A percentile compares a stretch with the other conserved stretches of the same genome.
Evolutionary conservation across 2,329 filamentous ascomycete genomes (phyloP).

Genomic region (Neofusicoccum laricinum): DNA sequence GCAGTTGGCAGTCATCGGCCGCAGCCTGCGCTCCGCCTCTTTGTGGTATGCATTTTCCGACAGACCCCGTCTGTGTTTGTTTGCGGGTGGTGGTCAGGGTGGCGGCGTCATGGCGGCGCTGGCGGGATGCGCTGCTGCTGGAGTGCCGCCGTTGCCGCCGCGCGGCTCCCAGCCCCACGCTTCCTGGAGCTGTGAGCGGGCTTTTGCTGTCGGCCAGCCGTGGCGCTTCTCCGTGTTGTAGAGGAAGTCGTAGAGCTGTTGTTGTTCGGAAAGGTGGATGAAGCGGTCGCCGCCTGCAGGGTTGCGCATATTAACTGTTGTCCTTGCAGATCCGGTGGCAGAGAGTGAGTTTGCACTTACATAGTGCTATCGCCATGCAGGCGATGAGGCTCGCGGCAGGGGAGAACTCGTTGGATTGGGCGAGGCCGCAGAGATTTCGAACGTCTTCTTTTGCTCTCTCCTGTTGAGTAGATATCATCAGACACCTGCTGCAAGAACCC

Average conservation of each 20-base stretch:
- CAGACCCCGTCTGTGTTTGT: too few relatives aligned
- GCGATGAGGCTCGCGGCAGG: slow-evolving; percentile 37
- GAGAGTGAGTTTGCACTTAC: too few relatives aligned
- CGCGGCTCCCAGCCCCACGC: slow-evolving; percentile 1
- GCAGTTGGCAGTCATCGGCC: too few relatives aligned
- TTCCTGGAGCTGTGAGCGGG: background rate
- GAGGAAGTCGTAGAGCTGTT: background rate
- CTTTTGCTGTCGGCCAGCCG: slow-evolving; percentile 4
- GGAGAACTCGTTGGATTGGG: slow-evolving; percentile 31
- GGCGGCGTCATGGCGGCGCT: slow-evolving; percentile 2
- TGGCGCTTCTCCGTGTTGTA: background rate
- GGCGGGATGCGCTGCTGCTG: background rate
- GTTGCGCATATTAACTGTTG: too few relatives aligned
- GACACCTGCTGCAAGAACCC: background rate
- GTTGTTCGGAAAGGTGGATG: background rate
- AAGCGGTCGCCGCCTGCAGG: slow-evolving; percentile 13
- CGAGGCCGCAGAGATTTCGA: slow-evolving; percentile 33
- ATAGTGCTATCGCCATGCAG: slow-evolving; percentile 34
- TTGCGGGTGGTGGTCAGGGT: background rate
- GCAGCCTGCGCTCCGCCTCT: too few relatives aligned
- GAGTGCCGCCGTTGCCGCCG: background rate
- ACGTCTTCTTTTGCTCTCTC: slow-evolving; percentile 20
- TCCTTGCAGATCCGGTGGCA: too few relatives aligned
- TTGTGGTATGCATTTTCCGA: too few relatives aligned
- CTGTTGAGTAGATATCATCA: background rate